A percentile compares a stretch with the other conserved stretches of the same genome.
Conservation (phyloP, 352 stramenopile species). For the Globisporangium middletonii region DNA sequence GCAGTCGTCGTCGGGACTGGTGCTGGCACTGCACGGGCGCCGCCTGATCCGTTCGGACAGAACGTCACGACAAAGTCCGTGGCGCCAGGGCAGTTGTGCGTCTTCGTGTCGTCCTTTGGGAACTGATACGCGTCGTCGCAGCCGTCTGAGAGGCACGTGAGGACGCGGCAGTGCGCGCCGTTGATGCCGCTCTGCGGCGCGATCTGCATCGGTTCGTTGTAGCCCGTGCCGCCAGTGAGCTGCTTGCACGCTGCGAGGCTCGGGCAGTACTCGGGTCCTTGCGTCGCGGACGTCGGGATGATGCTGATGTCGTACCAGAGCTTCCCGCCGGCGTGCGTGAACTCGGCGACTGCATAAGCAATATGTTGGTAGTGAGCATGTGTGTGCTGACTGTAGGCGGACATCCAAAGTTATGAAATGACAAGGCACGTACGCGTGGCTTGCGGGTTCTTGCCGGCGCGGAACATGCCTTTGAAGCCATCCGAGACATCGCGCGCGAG, state of each 20-base stretch:
- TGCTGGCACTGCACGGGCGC: no score
- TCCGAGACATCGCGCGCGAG: neutral
- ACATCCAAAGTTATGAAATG: neutral
- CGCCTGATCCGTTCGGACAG: constrained; percentile 24
- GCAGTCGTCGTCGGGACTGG: neutral
- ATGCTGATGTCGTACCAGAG: constrained; percentile 53
- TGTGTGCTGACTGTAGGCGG: no score
- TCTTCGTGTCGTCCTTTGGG: constrained; percentile 41
- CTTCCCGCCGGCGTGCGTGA: constrained; percentile 24
- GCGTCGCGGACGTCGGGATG: constrained; percentile 27
- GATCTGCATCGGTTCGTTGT: constrained; percentile 48
- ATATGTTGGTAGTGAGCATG: neutral
- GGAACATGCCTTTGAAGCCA: constrained; percentile 19
- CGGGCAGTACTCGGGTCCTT: constrained; percentile 27
- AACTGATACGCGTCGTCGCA: constrained; percentile 60
- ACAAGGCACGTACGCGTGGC: constrained; percentile 13
- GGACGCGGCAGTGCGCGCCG: constrained; percentile 22
- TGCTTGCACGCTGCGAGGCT: constrained; percentile 33
- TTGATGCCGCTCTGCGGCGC: constrained; percentile 26
- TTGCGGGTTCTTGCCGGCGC: constrained; percentile 13
- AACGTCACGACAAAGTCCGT: constrained; percentile 31
- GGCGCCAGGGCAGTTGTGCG: constrained; percentile 26
- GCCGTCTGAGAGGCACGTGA: constrained; percentile 30
- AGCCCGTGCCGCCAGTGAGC: constrained; percentile 30
- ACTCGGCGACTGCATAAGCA: constrained; percentile 29